A percentile compares a stretch with the other conserved stretches of the same genome.
phyloP scores from a whole-genome alignment of 345 rosid genomes.

The Euphorbia peplus region DNA sequence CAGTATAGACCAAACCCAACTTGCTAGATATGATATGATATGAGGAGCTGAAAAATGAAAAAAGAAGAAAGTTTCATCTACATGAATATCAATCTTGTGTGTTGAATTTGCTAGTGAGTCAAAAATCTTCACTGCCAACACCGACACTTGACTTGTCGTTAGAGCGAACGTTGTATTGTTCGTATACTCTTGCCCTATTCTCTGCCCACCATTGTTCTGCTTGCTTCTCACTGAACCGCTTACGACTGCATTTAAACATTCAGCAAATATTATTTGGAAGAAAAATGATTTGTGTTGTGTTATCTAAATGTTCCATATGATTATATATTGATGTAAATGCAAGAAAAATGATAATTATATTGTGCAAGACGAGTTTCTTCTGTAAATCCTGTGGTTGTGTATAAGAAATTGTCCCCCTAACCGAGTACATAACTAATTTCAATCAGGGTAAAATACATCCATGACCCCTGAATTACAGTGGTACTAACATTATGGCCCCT shows the following conservation, averaged over 20 bases:
- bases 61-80: slow-evolving; percentile 29
- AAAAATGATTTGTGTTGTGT: no score
- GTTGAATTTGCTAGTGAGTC: slow-evolving; percentile 48
- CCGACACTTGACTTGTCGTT: slow-evolving; percentile 78
- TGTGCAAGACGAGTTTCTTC: no score
- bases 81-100: slow-evolving; percentile 26
- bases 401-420: background rate
- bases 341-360: no score
- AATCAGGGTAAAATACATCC: background rate
- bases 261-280: no score
- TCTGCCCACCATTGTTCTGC: slow-evolving; percentile 99
- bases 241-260: slow-evolving; percentile 61
- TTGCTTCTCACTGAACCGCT: slow-evolving; percentile 87
- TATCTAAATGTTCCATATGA: no score
- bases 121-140: slow-evolving; percentile 71
- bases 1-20: slow-evolving; percentile 22
- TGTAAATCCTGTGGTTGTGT: no score
- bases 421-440: background rate
- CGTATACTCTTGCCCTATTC: slow-evolving; percentile 82
- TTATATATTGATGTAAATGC: no score
- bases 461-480: no score
- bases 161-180: slow-evolving; percentile 80
- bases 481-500: no score
- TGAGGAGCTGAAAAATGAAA: slow-evolving; percentile 20
- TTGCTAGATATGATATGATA: slow-evolving; percentile 22